These are phyloP conservation scores for Diaporthe vaccinii DNA, from an alignment of 2,329 filamentous ascomycete genomes.

Conservation along the genomic window DNA sequence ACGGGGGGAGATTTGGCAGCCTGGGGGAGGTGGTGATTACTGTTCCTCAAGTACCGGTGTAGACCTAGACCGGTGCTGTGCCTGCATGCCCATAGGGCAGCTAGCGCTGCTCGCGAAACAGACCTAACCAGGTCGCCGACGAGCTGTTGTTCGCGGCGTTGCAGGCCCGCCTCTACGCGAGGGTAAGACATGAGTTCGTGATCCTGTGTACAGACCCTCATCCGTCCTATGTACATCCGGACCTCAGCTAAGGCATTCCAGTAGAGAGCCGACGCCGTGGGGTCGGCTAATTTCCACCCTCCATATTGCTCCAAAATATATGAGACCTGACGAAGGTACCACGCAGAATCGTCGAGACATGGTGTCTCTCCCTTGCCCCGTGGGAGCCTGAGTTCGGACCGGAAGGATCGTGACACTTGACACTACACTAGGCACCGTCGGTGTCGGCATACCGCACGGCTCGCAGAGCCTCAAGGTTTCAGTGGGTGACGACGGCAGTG, in stretches of 20 bases:
- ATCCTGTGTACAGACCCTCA: neutral
- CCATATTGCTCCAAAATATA: neutral
- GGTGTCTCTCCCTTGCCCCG: constrained; percentile 5
- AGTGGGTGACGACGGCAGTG: constrained; percentile 27
- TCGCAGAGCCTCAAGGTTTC: constrained; percentile 27
- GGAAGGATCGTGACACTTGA: constrained; percentile 9
- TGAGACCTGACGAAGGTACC: constrained; percentile 4
- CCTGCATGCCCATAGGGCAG: constrained; percentile 29
- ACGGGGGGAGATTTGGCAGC: constrained; percentile 12
- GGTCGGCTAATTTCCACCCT: neutral
- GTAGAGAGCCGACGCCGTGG: constrained; percentile 4
- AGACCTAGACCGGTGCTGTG: neutral
- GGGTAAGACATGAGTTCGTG: constrained; percentile 10
- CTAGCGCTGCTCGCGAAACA: constrained; percentile 5
- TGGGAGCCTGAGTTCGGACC: neutral
- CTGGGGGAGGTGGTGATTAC: constrained; percentile 22
- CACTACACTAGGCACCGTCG: neutral
- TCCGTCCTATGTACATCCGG: neutral
- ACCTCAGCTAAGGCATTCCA: neutral
- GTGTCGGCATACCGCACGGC: constrained; percentile 1
- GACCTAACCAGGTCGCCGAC: neutral
- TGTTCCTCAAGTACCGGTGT: constrained; percentile 27
- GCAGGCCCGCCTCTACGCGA: neutral
- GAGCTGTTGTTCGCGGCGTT: neutral
- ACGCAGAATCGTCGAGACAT: neutral